Evolutionary conservation across 805 yeast species (phyloP).

Genomic region (Dipodascus geniculatus): DNA sequence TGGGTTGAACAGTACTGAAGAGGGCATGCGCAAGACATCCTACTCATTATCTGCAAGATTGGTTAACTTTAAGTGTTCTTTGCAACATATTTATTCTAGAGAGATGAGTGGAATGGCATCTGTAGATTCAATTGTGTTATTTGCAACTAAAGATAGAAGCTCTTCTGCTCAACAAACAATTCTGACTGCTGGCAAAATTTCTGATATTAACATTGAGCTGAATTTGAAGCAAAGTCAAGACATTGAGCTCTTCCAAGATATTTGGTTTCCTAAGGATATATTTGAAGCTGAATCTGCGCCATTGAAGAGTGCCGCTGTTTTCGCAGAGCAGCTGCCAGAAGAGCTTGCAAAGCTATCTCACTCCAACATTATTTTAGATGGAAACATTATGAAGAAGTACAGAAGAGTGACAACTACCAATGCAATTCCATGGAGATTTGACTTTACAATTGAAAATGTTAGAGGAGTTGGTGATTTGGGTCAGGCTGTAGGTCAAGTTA

Average conservation of each 20-base stretch:
- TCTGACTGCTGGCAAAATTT: slow-evolving; percentile 34
- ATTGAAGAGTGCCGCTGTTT: slow-evolving; percentile 2
- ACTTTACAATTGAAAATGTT: slow-evolving; percentile 42
- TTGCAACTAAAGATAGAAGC: slow-evolving; percentile 7
- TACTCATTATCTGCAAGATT: slow-evolving; percentile 37
- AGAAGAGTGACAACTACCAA: slow-evolving; percentile 49
- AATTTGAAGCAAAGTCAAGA: slow-evolving; percentile 84
- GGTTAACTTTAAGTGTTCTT: slow-evolving; percentile 49
- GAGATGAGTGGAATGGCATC: slow-evolving; percentile 69
- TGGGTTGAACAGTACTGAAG: slow-evolving; percentile 39
- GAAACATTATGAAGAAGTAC: slow-evolving; percentile 27
- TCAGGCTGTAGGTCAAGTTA: slow-evolving; percentile 61
- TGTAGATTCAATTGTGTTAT: slow-evolving; percentile 33
- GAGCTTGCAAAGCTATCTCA: neutral
- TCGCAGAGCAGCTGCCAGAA: neutral
- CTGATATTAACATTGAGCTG: slow-evolving; percentile 48
- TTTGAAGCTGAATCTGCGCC: slow-evolving; percentile 18
- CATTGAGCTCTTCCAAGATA: slow-evolving; percentile 65
- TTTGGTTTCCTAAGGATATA: slow-evolving; percentile 48
- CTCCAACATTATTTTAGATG: slow-evolving; percentile 6
- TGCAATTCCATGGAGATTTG: slow-evolving; percentile 65
- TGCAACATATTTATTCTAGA: slow-evolving; percentile 85
- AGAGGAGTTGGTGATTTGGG: slow-evolving; percentile 64
- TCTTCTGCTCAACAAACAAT: slow-evolving; percentile 9
- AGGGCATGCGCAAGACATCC: slow-evolving; percentile 16